Base-by-base conservation (phyloP, 2,329 filamentous ascomycete species). In the Diaporthe caulivora region DNA sequence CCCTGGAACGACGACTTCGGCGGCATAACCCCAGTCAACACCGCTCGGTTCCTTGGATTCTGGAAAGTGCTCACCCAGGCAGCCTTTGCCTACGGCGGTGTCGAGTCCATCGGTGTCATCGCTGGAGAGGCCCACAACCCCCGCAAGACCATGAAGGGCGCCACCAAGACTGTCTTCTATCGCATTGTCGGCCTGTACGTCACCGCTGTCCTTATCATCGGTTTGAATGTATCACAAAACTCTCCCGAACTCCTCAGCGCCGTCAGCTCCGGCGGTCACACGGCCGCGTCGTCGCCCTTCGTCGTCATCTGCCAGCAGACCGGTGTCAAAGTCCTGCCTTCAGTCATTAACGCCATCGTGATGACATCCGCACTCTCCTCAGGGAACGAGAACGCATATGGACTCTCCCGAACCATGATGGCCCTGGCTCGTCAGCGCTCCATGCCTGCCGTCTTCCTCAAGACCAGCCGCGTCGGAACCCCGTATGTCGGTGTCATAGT, bases 101-200 rank as follows among this genome's bases (percentile, higher is more conserved):
- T 77, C 31, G 77, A 78, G 73, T 74, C 75, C 37, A 74, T 78
- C 10, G 77, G 76, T 26, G 76, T 78, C 9, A 69, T 77, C 53
- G 75, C 86, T 82, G 15, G 90, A 88, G 1, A 85, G 89, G n/a
- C 84, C 86, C 54, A 91, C 40, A 91, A 75, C 83, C 76, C 76
- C 5, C 76, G 76, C 65, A 76, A 72, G 71, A 76, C 75, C 42
- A 76, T 92, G 9, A 90, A 90, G 21, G 87, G 84, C 24, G 90
- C 90, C 1, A 88, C 87, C 0, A 85, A 87, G n/a, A 85, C 88
- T 11, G 91, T 89, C 79, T 90, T 92, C 80, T 91, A 87, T 79
- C 90, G 90, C 17, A 83, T 92, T n/a, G 81, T 91, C 18, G 84
- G 91, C 80, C 91, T 92, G 83, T 92, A 91, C 78, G 83, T 92